These are phyloP conservation scores for Naematelia encephala DNA, from an alignment of 768 basidiomycete species.

Conservation along the genomic window DNA sequence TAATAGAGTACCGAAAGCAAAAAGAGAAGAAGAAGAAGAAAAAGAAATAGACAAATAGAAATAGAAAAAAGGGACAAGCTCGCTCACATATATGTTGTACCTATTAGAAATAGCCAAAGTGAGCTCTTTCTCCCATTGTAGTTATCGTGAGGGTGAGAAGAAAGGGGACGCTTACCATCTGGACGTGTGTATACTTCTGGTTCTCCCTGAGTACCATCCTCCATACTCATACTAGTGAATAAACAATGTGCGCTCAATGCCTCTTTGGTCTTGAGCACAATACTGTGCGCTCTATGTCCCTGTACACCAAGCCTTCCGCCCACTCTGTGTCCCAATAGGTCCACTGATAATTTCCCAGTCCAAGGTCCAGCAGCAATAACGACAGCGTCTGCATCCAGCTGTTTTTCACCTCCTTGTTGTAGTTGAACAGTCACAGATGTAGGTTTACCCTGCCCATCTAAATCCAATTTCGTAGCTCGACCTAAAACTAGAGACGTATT, in stretches of 20 bases:
- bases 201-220: slow-evolving; percentile 46
- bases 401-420: slow-evolving; percentile 5
- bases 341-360: slow-evolving; percentile 60
- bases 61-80: too few relatives aligned
- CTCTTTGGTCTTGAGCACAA: slow-evolving; percentile 49
- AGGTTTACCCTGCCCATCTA: slow-evolving; percentile 6
- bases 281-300: slow-evolving; percentile 50
- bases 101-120: too few relatives aligned
- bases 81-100: slow-evolving; percentile 46
- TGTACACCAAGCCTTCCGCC: slow-evolving; percentile 41
- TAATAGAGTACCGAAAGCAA: background rate
- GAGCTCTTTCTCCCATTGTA: slow-evolving; percentile 41
- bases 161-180: slow-evolving; percentile 29
- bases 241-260: slow-evolving; percentile 71
- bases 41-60: too few relatives aligned
- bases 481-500: slow-evolving; percentile 39
- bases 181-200: slow-evolving; percentile 54
- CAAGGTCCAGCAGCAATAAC: slow-evolving; percentile 83
- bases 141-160: background rate
- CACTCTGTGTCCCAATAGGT: slow-evolving; percentile 44
- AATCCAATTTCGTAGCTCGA: slow-evolving; percentile 16
- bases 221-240: slow-evolving; percentile 69
- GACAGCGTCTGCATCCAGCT: slow-evolving; percentile 63
- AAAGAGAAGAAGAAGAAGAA: background rate
- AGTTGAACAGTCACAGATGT: slow-evolving; percentile 5